Percentiles rank a stretch among this genome's conserved stretches.
Evolutionary conservation across 2,329 filamentous ascomycete genomes (phyloP).

Genomic region (Davidsoniella australis): DNA sequence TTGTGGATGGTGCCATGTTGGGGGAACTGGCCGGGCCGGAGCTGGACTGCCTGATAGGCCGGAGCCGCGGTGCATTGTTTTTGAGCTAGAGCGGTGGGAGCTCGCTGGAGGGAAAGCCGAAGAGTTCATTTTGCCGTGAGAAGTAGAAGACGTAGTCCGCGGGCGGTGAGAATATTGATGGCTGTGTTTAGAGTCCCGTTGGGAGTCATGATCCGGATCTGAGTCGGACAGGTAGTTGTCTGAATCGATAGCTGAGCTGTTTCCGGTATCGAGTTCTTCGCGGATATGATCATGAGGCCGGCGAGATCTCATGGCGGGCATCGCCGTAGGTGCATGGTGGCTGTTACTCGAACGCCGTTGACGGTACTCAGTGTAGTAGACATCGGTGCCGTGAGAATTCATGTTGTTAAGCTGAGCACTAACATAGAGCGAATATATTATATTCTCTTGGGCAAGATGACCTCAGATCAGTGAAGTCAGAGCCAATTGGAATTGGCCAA

Average conservation of each 20-base stretch:
- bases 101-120: neutral
- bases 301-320: neutral
- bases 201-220: neutral
- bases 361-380: conserved; percentile 1
- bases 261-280: conserved; percentile 2
- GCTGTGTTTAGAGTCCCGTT: neutral
- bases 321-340: conserved; percentile 1
- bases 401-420: neutral
- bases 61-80: conserved; percentile 1
- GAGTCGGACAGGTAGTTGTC: neutral
- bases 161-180: neutral
- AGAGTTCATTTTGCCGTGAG: conserved; percentile 3
- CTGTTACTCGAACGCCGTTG: conserved; percentile 1
- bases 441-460: too few species aligned
- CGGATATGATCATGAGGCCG: neutral
- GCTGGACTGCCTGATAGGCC: neutral
- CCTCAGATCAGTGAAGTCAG: neutral
- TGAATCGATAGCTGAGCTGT: conserved; percentile 1
- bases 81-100: neutral
- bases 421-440: too few species aligned
- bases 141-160: conserved; percentile 3
- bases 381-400: conserved; percentile 5
- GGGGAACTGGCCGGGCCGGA: neutral
- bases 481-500: neutral
- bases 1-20: neutral